Percentiles rank a stretch among this genome's conserved stretches.
phyloP scores from a whole-genome alignment of 805 yeast species.

The Candida rishiriensis region DNA sequence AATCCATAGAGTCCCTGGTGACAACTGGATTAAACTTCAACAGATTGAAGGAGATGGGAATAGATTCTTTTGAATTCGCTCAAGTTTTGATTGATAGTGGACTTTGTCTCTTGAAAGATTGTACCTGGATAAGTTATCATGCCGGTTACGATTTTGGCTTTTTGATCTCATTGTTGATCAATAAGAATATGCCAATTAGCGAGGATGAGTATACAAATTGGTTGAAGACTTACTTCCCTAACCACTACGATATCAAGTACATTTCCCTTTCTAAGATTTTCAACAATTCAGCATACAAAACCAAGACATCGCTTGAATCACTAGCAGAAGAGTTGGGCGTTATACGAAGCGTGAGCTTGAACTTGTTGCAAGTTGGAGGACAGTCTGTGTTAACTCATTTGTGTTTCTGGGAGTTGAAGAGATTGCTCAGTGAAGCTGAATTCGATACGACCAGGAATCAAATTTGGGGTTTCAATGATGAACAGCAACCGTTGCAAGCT shows the following conservation, averaged over 20 bases:
- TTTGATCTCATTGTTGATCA: conserved; percentile 69
- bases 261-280: conserved; percentile 30
- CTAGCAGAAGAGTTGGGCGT: conserved; percentile 69
- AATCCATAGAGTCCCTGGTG: conserved; percentile 71
- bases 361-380: conserved; percentile 56
- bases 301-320: conserved; percentile 47
- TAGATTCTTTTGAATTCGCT: conserved; percentile 74
- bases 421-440: conserved; percentile 18
- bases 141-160: conserved; percentile 95
- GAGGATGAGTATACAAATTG: conserved; percentile 74
- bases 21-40: conserved; percentile 82
- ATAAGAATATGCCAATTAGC: conserved; percentile 72
- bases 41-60: conserved; percentile 70
- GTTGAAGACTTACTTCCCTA: conserved; percentile 72
- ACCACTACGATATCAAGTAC: conserved; percentile 74
- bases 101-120: conserved; percentile 60
- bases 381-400: conserved; percentile 58
- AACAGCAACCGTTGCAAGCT: conserved; percentile 3
- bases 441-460: conserved; percentile 21
- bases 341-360: conserved; percentile 50
- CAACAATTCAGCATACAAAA: conserved; percentile 22
- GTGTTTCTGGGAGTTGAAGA: conserved; percentile 55
- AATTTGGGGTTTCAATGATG: conserved; percentile 30
- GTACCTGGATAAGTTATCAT: conserved; percentile 90
- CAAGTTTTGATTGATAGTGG: conserved; percentile 85